Base-by-base conservation (phyloP, 2,329 filamentous ascomycete genomes). In the Xylaria arbuscula region DNA sequence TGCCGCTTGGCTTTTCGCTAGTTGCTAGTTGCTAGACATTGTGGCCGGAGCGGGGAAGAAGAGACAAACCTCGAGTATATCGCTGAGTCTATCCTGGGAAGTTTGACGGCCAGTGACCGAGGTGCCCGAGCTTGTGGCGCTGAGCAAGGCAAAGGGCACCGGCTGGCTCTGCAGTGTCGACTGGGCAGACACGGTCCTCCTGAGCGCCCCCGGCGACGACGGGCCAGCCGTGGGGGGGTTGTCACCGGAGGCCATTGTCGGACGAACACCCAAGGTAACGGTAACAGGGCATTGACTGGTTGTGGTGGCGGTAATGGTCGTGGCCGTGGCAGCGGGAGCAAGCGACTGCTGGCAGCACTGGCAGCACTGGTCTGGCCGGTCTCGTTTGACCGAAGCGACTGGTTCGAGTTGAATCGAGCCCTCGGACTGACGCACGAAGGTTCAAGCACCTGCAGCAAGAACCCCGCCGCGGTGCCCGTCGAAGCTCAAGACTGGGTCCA, bases 1-100 rank as follows among this genome's bases (percentile, higher is more conserved):
- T 36, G 54, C 42, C 47, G 56, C 57, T 63, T 59, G 53, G 62
- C 63, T 24, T 51, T 48, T 22, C 24, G 47, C 22, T 65, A 42
- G 15, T 38, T 38, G 36, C 36, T 40, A 55, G 47, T 19, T 13
- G 32, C 3, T 36, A 66, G 28, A 17, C 28, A 53, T 48, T 62
- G 40, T 24, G 55, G 5, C 19, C 11, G 48, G 66, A 62, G 60
- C 53, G 10, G 47, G 13, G 55, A 28, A 53, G 28, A 28, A 28
- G 28, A 19, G 40, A 76, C 81, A 74, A 76, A 85, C 83, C 80
- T 85, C 80, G 65, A 85, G 79, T 63, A 85, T 84, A 66, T 81
- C 80, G 68, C 80, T 79, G 70, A 85, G 79, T 61, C 83, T 82
- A 64, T 81, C 81, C 67, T 77, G 79, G 9, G 77, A 79, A 32